Base-by-base conservation (phyloP, 1,284 basidiomycete genomes). In the Mrakiaceae sp. region DNA sequence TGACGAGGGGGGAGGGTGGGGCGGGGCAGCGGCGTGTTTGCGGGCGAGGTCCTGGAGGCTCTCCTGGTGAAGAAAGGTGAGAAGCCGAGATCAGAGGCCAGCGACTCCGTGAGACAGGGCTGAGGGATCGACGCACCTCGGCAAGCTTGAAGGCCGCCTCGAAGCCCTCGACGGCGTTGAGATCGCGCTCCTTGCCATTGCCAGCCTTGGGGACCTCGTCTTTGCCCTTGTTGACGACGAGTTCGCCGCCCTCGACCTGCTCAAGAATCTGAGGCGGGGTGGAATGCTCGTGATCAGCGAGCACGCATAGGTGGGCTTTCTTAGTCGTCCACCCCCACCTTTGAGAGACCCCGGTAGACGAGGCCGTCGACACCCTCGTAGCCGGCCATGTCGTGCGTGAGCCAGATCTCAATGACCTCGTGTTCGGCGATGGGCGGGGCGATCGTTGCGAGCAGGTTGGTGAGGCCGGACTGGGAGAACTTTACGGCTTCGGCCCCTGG, bases 371-470 rank as follows among this genome's bases (percentile, higher is more conserved):
- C 84, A 14, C 95, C 96, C 63, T 94, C 92, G 73, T 96, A 97
- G 11, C 96, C 95, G 66, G 84, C 80, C 93, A 99, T 95, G 70
- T 95, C 93, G 78, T 98, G 94, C 70, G 87, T 88, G 50, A 98
- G 80, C 84, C 90, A 93, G 5, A 99, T 87, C 74, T 96, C 86
- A 67, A 98, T 90, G 27, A 98, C 91, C 77, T 99, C 96, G 74
- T 98, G 95, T 70, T 93, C 92, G 11, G 93, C 89, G 70, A 98
- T 98, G 4, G 96, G 96, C 42, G 96, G 96, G 0, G 95, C 96
- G 60, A 99, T 95, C 14, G 88, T 94, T 73, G 98, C 96, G 68
- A 98, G 78, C 64, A 98, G 85, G 66, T 95, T 93, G 4, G 84
- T 90, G 42, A 96, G 70, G 0, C 91, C 92, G 6, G 88, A 92